A percentile compares a stretch with the other conserved stretches of the same genome.
Conservation (phyloP, 805 yeast species). For the Pichia nanzhaoensis region DNA sequence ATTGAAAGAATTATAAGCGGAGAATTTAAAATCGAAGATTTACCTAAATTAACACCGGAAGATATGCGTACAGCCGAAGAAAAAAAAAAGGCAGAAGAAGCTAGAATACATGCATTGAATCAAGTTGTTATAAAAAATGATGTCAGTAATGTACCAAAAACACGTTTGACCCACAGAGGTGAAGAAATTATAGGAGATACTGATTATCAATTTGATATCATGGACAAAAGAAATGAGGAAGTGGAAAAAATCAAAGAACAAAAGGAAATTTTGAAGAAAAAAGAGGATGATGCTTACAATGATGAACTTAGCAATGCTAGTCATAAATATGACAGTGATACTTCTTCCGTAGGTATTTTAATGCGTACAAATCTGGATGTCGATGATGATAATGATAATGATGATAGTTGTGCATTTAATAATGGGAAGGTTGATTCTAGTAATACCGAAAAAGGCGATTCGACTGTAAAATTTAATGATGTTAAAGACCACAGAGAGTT, state of each 20-base stretch:
- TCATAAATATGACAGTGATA: constrained; percentile 2
- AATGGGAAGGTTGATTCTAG: too few relatives aligned
- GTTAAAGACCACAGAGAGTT: background rate
- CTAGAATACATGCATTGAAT: constrained; percentile 59
- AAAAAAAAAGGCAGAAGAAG: constrained; percentile 61
- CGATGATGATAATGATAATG: constrained; percentile 5
- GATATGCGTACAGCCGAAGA: constrained; percentile 72
- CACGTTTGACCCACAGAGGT: constrained; percentile 81
- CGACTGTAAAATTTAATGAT: background rate
- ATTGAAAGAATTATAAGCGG: constrained; percentile 52
- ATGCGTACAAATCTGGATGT: constrained; percentile 4
- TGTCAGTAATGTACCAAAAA: constrained; percentile 42
- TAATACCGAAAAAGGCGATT: too few relatives aligned
- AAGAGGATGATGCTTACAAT: background rate
- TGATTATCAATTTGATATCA: constrained; percentile 29
- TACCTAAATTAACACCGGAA: constrained; percentile 61
- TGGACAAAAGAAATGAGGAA: constrained; percentile 21
- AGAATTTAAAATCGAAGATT: constrained; percentile 45
- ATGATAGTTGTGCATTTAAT: too few relatives aligned
- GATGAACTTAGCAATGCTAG: constrained; percentile 1
- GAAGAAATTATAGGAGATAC: constrained; percentile 67
- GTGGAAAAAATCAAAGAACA: constrained; percentile 20
- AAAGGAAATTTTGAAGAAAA: constrained; percentile 2
- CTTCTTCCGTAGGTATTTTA: background rate
- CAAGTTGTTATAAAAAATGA: constrained; percentile 54